Evolutionary conservation across 345 rosid species (phyloP), one percentile per base, ranked within the genome.

Genomic region (Odontarrhena argentea): DNA sequence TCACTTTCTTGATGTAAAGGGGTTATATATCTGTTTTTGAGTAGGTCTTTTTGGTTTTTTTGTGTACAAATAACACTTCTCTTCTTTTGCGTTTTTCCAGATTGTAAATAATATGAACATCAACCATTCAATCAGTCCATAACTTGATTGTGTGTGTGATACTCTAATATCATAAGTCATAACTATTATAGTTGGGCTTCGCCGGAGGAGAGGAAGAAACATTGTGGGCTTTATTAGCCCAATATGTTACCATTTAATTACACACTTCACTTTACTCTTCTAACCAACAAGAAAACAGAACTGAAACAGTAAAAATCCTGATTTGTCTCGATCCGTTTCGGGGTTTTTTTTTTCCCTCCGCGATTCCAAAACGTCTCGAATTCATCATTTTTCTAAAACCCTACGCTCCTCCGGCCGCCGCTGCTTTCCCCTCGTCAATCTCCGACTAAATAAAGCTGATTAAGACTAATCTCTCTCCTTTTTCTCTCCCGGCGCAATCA

Each of bases 341-440:
- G 40, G 13, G 9, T 56, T 66, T 65, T 73, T 65, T 73, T 44
- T 65, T 73, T 44, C 60, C 76, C 64, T 48, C 76, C 59, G 45
- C 28, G 7, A 48, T 30, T 64, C 58, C 64, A 6, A 49, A 68
- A 51, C 56, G 44, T 47, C 64, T 55, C 8, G n/a, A 50, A 36
- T 26, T 53, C 53, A n/a, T 35, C 53, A 6, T 14, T 42, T 57
- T 40, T 22, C 62, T 67, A 53, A 59, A 74, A 61, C 77, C 77
- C 77, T 74, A 67, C 58, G 58, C 24, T 67, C 7, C 68, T 67
- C 77, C 77, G 61, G 60, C 77, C 63, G 77, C 73, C 68, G 40
- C 46, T 10, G 53, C 45, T 10, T 57, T 41, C 8, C 28, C 49
- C 71, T 48, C 47, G 65, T 37, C 28, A 2, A 7, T 55, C 58